Conservation (phyloP, 2,329 filamentous ascomycete genomes). For the Fusarium mangiferae region DNA sequence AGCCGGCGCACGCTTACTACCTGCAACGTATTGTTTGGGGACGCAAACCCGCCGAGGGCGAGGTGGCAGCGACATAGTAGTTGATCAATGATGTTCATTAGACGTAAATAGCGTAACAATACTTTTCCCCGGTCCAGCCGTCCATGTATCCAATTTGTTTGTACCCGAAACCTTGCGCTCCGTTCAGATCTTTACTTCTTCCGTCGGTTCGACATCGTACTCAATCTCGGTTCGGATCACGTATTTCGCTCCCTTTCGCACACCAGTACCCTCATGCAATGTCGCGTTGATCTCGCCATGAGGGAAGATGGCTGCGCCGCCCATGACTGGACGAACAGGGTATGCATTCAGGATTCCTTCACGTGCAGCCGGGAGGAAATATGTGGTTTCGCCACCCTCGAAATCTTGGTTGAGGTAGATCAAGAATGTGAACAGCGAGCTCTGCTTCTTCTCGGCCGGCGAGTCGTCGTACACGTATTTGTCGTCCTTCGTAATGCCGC, state of each 20-base stretch:
- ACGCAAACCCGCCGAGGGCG: conserved; percentile 22
- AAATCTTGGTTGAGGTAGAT: conserved; percentile 79
- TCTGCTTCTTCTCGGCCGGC: conserved; percentile 67
- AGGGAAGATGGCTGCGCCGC: conserved; percentile 74
- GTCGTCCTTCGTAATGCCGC: conserved; percentile 66
- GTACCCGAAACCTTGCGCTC: not conserved
- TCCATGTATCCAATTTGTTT: conserved; percentile 7
- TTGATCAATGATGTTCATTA: conserved; percentile 15
- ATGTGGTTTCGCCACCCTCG: conserved; percentile 76
- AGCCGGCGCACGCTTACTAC: conserved; percentile 44
- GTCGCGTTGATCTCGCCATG: conserved; percentile 74
- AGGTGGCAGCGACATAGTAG: not conserved
- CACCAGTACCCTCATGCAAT: conserved; percentile 76
- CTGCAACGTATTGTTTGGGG: conserved; percentile 43
- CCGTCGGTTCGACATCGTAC: conserved; percentile 67
- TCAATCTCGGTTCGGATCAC: conserved; percentile 78
- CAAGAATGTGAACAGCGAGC: conserved; percentile 75
- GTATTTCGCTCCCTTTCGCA: conserved; percentile 73
- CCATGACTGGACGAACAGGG: conserved; percentile 74
- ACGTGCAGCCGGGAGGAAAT: conserved; percentile 71
- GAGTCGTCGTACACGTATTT: conserved; percentile 75
- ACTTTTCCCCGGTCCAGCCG: conserved; percentile 24
- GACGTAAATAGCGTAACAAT: conserved; percentile 15
- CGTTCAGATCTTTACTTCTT: not conserved
- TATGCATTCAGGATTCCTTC: conserved; percentile 77